Percentiles rank a stretch among this genome's conserved stretches.
These are phyloP conservation scores for Usnea hakonensis DNA, from an alignment of 495 filamentous ascomycete genomes.

Conservation along the genomic window DNA sequence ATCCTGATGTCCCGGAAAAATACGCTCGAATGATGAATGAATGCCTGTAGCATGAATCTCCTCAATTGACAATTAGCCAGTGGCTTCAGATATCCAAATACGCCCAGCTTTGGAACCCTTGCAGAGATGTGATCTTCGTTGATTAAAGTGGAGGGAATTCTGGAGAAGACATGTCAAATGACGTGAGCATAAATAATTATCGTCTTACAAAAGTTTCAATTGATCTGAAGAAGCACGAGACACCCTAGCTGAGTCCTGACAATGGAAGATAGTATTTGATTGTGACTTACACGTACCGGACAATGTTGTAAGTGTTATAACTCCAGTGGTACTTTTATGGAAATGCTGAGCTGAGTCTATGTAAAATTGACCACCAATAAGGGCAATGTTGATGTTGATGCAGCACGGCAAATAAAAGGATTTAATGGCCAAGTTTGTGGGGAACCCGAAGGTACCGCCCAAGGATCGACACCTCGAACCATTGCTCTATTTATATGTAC, in stretches of 20 bases:
- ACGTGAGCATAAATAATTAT: neutral
- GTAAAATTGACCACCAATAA: neutral
- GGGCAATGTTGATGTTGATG: neutral
- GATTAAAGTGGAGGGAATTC: neutral
- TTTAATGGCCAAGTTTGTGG: slow-evolving; percentile 1
- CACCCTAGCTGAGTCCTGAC: neutral
- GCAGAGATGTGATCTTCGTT: too few relatives aligned
- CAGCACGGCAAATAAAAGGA: neutral
- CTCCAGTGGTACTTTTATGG: neutral
- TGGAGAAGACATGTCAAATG: neutral
- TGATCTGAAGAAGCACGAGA: neutral
- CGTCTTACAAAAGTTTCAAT: neutral
- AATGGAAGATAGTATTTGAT: too few relatives aligned
- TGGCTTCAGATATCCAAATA: neutral
- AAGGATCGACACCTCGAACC: slow-evolving; percentile 10
- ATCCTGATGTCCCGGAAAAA: neutral
- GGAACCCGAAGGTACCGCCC: neutral
- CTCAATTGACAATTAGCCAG: neutral
- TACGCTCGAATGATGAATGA: neutral
- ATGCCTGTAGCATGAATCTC: neutral
- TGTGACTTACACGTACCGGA: neutral
- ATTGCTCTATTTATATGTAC: too few relatives aligned
- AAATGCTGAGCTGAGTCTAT: neutral
- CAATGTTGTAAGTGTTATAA: neutral
- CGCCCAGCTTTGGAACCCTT: neutral